Base-by-base conservation (phyloP, 2,329 filamentous ascomycete species). In the Talaromyces islandicus region DNA sequence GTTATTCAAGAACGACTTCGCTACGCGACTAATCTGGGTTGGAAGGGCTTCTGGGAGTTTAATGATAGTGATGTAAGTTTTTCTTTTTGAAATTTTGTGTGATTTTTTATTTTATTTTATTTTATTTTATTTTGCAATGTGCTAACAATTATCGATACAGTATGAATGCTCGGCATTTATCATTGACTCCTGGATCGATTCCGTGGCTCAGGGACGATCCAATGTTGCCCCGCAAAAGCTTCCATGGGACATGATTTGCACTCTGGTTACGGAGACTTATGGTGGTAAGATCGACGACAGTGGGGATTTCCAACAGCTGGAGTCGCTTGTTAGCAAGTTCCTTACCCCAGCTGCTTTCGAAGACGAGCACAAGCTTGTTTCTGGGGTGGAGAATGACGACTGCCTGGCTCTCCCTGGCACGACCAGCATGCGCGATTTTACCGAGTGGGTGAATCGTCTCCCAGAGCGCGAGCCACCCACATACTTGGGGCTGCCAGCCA, bases 1-100 rank as follows among this genome's bases (percentile, higher is more conserved):
- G 92, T 99, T 41, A 87, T 97, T 11, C 94, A 99, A 75, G 94
- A 99, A 75, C 84, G 95, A 67, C 81, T 99, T 64, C 89, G 94
- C 64, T 99, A 99, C 73, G 92, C 93, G 25, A 95, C 94, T 0
- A 93, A 84, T 60, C 81, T 99, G 59, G 94, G 94, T 62, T 99
- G 94, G 94, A 97, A 96, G 80, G 91, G 92, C 58, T 96, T 97
- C 83, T 99, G 95, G 94, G 95, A 99, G 77, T 99, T 99, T 76
- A 99, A 99, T 73, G 95, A 99, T 76, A 96, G 92, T 68, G 94
- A 99, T 77, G 91, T 95, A 85, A 89, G 90, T 87, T 66, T 35
- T 48, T 17, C 25, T 66, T 35, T 48, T 17, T 19, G 29, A 14
- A 41, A 17, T 30, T 17, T n/a, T 19, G 2, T n/a, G 17, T 2